Evolutionary conservation across 192 early-diverging fungal species (phyloP), one percentile per base, ranked within the genome.

Genomic region (Coemansia sp.): DNA sequence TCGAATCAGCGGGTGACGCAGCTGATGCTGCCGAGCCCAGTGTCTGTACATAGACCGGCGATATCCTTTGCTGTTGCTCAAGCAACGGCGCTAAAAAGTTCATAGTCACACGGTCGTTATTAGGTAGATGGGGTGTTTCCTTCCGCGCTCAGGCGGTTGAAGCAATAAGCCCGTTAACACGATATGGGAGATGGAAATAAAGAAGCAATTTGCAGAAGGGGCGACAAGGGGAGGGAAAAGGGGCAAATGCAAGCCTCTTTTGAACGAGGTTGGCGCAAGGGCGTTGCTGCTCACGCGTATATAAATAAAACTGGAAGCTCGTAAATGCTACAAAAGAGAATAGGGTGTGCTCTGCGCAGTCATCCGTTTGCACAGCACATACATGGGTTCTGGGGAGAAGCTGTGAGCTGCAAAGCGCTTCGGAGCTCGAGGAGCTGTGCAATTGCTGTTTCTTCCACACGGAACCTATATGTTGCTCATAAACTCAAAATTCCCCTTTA

Each of bases 81-180:
- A 60, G 37, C 25, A 69, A 63, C 35, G 69, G 70, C 8, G 43
- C 61, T 43, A 79, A 35, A 60, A 66, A 79, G 63, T 69, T 47
- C 76, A 79, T 79, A 35, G 12, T 49, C 41, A n/a, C 41, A 45
- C 14, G 41, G 15, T 45, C 32, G 32, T 35, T 35, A 45, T 45
- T 45, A 45, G 41, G 15, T 49, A 17, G 17, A 49, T 15, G 7
- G 7, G 48, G 48, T 8, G 19, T 19, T 19, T 21, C 48, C 48
- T 19, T 19, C 15, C 48, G 48, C 48, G 48, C 17, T n/a, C n/a
- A 11, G 48, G 41, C 41, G 41, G 41, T 3, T 15, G 41, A 45
- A 45, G 11, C 11, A 45, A 9, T 45, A 15, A n/a, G 14, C 14
- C 14, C 41, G 41, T 45, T 15, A 45, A n/a, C 41, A 45, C 14